These are phyloP conservation scores for Phytophthora pistaciae DNA, from an alignment of 352 stramenopile genomes.

Conservation along the genomic window DNA sequence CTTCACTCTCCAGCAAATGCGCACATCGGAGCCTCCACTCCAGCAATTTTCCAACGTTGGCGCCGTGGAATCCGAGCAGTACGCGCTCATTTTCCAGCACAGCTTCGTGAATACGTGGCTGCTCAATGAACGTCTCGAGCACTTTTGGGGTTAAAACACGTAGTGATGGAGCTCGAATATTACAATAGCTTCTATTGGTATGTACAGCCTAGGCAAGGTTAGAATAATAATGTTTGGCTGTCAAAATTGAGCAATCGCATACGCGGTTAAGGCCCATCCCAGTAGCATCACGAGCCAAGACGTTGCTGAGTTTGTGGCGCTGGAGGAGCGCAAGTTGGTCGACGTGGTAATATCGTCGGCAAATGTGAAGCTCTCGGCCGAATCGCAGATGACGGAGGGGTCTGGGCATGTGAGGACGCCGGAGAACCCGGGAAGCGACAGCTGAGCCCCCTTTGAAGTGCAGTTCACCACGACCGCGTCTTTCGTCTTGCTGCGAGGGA, in stretches of 20 bases:
- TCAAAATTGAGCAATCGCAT: background rate
- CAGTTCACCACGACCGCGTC: conserved; percentile 55
- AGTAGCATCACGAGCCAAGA: conserved; percentile 8
- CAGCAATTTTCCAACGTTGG: conserved; percentile 9
- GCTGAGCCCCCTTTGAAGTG: conserved; percentile 45
- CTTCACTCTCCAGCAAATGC: conserved; percentile 32
- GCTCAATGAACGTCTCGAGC: conserved; percentile 28
- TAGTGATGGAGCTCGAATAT: background rate
- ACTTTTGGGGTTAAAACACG: conserved; percentile 26
- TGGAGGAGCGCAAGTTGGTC: conserved; percentile 28
- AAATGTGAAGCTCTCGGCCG: conserved; percentile 23
- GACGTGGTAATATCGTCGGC: conserved; percentile 10
- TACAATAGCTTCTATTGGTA: background rate
- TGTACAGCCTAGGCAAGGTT: background rate
- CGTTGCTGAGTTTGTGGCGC: background rate
- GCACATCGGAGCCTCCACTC: background rate
- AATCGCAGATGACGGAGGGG: conserved; percentile 67
- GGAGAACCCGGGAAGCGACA: conserved; percentile 59
- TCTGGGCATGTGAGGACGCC: conserved; percentile 77
- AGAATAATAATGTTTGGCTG: background rate
- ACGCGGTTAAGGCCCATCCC: background rate
- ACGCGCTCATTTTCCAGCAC: conserved; percentile 28
- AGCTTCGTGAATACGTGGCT: conserved; percentile 41
- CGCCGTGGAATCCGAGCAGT: conserved; percentile 30
- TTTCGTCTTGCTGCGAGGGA: conserved; percentile 41